Conservation (phyloP, 768 basidiomycete genomes). For the Boletus pseudo-olivaceus region DNA sequence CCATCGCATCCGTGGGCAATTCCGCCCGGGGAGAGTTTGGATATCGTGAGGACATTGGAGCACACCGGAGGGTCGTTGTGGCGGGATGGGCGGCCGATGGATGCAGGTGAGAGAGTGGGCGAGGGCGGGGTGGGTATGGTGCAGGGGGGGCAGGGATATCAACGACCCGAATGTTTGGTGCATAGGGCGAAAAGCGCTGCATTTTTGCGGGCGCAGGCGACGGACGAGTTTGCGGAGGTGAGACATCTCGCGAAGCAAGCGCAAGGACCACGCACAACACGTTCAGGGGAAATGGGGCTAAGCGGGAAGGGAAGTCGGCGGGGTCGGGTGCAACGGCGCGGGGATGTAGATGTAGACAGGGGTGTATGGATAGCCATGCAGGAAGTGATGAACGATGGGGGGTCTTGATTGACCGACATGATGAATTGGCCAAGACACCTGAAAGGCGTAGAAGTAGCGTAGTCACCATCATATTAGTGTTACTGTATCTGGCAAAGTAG, state of each 20-base stretch:
- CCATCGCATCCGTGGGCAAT: slow-evolving; percentile 85
- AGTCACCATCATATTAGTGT: not conserved
- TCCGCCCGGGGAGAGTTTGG: slow-evolving; percentile 81
- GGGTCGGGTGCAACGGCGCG: not conserved
- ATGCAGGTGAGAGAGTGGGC: not conserved
- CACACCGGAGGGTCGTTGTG: slow-evolving; percentile 72
- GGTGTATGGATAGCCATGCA: slow-evolving; percentile 23
- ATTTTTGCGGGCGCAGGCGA: slow-evolving; percentile 78
- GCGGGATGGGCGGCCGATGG: slow-evolving; percentile 58
- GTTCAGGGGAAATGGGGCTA: not conserved
- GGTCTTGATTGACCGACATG: not conserved
- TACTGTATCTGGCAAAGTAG: not conserved
- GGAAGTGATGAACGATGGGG: slow-evolving; percentile 16
- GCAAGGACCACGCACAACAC: not conserved
- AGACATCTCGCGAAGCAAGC: slow-evolving; percentile 58
- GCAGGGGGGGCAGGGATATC: slow-evolving; percentile 42
- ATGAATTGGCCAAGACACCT: not conserved
- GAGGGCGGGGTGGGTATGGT: slow-evolving; percentile 4
- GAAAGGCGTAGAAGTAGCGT: not conserved
- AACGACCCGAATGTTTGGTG: slow-evolving; percentile 53
- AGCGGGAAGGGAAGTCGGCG: slow-evolving; percentile 9
- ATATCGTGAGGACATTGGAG: slow-evolving; percentile 60
- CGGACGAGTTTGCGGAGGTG: slow-evolving; percentile 66
- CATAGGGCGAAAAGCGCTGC: slow-evolving; percentile 62
- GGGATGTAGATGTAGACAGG: slow-evolving; percentile 11